These are phyloP conservation scores for Lactarius hengduanensis DNA, from an alignment of 768 basidiomycete species.

Conservation along the genomic window DNA sequence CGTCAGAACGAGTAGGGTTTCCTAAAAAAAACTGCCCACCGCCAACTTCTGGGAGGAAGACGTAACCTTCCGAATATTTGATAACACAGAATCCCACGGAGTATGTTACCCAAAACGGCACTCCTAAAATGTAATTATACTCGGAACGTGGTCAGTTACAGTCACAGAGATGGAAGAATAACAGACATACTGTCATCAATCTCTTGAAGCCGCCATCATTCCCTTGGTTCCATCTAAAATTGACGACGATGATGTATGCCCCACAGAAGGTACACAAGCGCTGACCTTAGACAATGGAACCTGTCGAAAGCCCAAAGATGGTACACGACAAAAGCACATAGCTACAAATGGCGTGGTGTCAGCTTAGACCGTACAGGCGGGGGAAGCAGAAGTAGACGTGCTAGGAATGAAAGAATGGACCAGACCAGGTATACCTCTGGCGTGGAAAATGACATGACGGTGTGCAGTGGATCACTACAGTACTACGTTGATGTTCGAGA, in stretches of 20 bases:
- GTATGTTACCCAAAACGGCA: conserved; percentile 60
- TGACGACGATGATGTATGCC: background rate
- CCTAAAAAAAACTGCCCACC: conserved; percentile 42
- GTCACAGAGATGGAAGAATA: background rate
- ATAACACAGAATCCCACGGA: conserved; percentile 63
- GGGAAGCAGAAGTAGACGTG: conserved; percentile 35
- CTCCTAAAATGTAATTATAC: conserved; percentile 67
- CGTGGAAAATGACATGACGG: conserved; percentile 59
- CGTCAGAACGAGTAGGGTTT: background rate
- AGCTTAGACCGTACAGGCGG: background rate
- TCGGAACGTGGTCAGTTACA: conserved; percentile 31
- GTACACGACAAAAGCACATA: conserved; percentile 59
- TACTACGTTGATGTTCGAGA: background rate
- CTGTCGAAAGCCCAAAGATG: conserved; percentile 79
- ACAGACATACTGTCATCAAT: conserved; percentile 70
- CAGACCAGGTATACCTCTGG: conserved; percentile 63
- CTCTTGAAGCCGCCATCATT: conserved; percentile 76
- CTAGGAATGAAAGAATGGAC: conserved; percentile 52
- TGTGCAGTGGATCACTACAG: background rate
- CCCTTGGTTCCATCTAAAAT: conserved; percentile 63
- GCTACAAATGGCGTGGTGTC: conserved; percentile 36
- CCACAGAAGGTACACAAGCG: background rate
- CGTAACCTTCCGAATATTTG: conserved; percentile 70
- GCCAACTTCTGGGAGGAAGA: conserved; percentile 44
- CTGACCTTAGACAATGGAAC: conserved; percentile 69